phyloP scores from a whole-genome alignment of 2,329 filamentous ascomycete species.

The Drechslerella dactyloides region DNA sequence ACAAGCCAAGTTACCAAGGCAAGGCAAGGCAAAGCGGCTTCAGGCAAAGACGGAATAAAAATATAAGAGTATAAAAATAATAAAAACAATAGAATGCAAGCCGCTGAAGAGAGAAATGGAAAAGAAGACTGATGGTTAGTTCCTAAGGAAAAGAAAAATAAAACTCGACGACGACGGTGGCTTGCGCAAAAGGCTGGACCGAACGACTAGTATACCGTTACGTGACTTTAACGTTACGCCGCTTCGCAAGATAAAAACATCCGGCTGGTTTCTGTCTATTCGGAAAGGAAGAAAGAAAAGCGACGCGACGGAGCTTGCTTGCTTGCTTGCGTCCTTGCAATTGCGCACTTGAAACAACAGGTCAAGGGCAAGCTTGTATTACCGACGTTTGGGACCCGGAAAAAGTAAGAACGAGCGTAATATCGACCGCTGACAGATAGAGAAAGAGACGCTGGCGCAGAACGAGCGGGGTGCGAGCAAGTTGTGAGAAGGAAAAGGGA shows the following conservation, averaged over 20 bases:
- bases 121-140: neutral
- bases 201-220: too few species aligned
- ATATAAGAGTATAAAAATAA: conserved; percentile 10
- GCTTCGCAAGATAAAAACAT: neutral
- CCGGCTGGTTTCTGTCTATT: neutral
- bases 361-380: conserved; percentile 15
- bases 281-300: neutral
- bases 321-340: too few species aligned
- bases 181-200: neutral
- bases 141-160: conserved; percentile 6
- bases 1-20: conserved; percentile 18
- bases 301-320: conserved; percentile 2
- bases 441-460: conserved; percentile 41
- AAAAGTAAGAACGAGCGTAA: conserved; percentile 36
- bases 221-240: too few species aligned
- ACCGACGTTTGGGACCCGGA: conserved; percentile 2
- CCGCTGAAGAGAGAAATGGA: too few species aligned
- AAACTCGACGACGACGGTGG: neutral
- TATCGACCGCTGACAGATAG: conserved; percentile 26
- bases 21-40: neutral
- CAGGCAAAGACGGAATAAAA: conserved; percentile 5
- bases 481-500: conserved; percentile 44
- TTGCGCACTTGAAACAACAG: conserved; percentile 14
- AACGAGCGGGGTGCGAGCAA: conserved; percentile 46
- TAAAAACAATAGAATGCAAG: conserved; percentile 4